Base-by-base conservation (phyloP, 2,329 filamentous ascomycete species). In the Thelonectria blattea region DNA sequence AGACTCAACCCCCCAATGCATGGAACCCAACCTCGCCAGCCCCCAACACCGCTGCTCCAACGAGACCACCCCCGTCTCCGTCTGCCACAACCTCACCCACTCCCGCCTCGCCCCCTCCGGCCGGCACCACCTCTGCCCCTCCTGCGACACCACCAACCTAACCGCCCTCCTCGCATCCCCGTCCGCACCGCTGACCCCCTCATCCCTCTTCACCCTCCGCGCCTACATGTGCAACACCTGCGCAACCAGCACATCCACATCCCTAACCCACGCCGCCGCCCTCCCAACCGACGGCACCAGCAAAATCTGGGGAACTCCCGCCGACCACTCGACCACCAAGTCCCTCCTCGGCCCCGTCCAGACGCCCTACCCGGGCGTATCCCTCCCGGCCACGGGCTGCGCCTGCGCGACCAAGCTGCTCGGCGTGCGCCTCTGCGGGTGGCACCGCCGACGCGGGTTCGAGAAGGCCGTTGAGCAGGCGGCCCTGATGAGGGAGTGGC, bases 221-320 rank as follows among this genome's bases (percentile, higher is more conserved):
- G 70, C 70, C 42, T 79, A 76, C 65, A 68, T 76, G 5, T 80
- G 78, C 63, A 30, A 46, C 11, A 24, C 27, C 0, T 80, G 78
- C 63, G 52, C 71, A 11, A 3, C 10, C 18, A 41, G 1, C 22
- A 24, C 5, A 20, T 14, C 41, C 9, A 15, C 17, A 58, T 68
- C 51, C 50, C 55, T 17, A 52, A 7, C 27, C 5, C 5, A 30
- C 27, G 5, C 2, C 5, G 27, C 5, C 27, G 27, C 27, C 27
- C 43, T 47, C 22, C 22, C 22, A 24, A 24, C 22, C 22, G 22
- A 24, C 22, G 6, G 22, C 22, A 24, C 3, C 22, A 24, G 22
- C 22, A 24, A 24, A 24, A 6, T 24, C 22, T 24, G 22, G 22
- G 22, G 22, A 3, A 24, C 6, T 6, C 6, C 22, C 22, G 22